Evolutionary conservation across 148 eudicot genomes (phyloP).

Genomic region (Arbutus unedo): DNA sequence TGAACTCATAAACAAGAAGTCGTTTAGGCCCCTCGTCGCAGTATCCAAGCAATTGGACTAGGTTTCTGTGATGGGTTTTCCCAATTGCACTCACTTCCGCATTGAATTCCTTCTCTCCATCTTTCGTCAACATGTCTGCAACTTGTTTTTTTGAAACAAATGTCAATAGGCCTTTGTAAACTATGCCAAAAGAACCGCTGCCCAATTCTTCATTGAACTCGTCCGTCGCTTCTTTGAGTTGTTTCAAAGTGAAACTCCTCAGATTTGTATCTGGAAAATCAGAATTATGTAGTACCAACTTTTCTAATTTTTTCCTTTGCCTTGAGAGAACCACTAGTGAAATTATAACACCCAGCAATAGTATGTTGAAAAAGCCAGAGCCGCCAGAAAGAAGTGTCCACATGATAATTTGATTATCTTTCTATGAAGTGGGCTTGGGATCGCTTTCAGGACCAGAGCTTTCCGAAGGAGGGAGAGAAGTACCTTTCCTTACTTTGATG

Average conservation of each 20-base stretch:
- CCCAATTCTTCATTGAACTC: constrained; percentile 21
- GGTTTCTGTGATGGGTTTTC: constrained; percentile 9
- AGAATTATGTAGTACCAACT: not conserved
- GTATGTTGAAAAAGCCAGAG: not conserved
- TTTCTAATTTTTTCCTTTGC: not conserved
- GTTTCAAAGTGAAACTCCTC: constrained; percentile 2
- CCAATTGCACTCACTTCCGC: constrained; percentile 5
- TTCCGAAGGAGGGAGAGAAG: not conserved
- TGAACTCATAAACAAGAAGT: constrained; percentile 13
- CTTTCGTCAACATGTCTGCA: constrained; percentile 8
- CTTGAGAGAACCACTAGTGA: not conserved
- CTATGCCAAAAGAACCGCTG: constrained; percentile 14
- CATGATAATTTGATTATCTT: not conserved
- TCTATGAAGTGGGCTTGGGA: not conserved
- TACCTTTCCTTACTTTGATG: not conserved
- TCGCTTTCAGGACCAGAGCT: not conserved
- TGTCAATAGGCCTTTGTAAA: constrained; percentile 11
- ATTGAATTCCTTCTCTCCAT: constrained; percentile 17
- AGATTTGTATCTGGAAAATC: not conserved
- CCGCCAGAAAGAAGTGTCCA: not conserved
- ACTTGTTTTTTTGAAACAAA: not conserved
- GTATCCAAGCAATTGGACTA: constrained; percentile 15
- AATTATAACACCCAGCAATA: not conserved
- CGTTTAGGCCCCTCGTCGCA: constrained; percentile 14
- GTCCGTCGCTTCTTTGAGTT: constrained; percentile 14